Evolutionary conservation across 352 stramenopile genomes (phyloP), one percentile per base, ranked within the genome.

Genomic region (Thraustochytrium striatum): DNA sequence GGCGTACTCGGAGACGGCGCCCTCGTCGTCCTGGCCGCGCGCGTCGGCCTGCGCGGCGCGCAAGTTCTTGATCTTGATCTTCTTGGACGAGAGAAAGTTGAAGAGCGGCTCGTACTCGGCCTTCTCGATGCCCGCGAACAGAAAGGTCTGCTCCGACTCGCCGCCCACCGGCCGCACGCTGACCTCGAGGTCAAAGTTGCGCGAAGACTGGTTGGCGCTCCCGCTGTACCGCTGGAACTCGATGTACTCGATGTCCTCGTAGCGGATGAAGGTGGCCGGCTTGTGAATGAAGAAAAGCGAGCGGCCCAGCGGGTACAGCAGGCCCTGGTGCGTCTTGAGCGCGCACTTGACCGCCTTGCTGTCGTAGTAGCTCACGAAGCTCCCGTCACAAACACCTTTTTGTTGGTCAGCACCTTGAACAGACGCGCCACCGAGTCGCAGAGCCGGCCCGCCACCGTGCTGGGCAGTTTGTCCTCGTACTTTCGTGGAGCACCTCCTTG

Each of bases 381-480:
- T 93, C 89, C 89, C n/a, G 89, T 91, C 75, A 73, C 55, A 61
- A 83, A 83, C 7, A 84, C 25, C 59, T 83, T 83, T 33, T 82
- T 83, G 44, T 75, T 89, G 57, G 94, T 92, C 68, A 96, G 89
- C 82, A 92, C 91, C 87, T 98, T 99, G 89, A 98, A 98, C 9
- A 98, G 90, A 84, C 97, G 99, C 61, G 96, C 97, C 30, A 99
- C 92, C 41, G 99, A 92, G 85, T 99, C 97, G 53, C 92, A 95
- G 57, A 99, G 87, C 25, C 93, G 91, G 13, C 95, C 96, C 8
- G 88, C 91, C 94, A 99, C 97, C 68, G 91, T 86, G 44, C 95
- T 91, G 84, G 98, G 91, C 57, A 99, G 92, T 72, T 98, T 95
- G 43, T 93, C 93, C 58, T 93, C 92, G 87, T 99, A 99, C 85